A percentile compares a stretch with the other conserved stretches of the same genome.
Conservation (phyloP, 2,329 filamentous ascomycete species). For the Neonectria magnoliae region DNA sequence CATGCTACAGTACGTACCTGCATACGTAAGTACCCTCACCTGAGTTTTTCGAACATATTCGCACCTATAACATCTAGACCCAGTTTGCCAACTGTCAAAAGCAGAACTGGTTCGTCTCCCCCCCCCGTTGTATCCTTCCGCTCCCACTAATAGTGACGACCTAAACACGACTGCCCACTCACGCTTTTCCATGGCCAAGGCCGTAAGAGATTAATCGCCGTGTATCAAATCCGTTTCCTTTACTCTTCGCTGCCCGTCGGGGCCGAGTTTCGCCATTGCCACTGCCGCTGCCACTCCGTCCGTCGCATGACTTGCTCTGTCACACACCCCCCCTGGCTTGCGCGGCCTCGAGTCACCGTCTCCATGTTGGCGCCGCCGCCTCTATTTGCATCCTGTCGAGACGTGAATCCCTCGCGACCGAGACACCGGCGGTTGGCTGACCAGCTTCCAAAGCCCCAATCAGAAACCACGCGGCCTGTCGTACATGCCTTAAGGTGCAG, state of each 20-base stretch:
- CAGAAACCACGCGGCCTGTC: not conserved
- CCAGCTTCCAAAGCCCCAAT: not conserved
- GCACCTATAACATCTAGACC: not conserved
- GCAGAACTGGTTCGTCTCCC: not conserved
- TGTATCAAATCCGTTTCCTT: not conserved
- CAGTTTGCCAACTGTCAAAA: not conserved
- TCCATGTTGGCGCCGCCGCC: constrained; percentile 5
- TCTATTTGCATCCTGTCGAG: not conserved
- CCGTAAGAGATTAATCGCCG: not conserved
- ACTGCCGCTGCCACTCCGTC: constrained; percentile 13
- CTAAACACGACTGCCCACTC: not conserved
- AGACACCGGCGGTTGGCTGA: not conserved
- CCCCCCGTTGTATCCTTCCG: not conserved
- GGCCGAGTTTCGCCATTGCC: constrained; percentile 3
- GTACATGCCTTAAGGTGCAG: not conserved
- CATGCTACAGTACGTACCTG: not conserved
- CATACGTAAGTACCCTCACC: not conserved
- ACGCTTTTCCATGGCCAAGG: not conserved
- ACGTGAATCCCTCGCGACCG: not conserved
- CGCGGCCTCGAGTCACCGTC: constrained; percentile 10
- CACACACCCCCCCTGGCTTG: constrained; percentile 9
- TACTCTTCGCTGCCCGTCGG: not conserved
- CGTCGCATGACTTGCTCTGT: constrained; percentile 13
- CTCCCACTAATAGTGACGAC: not conserved
- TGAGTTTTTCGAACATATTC: not conserved